Conservation (phyloP, 495 filamentous ascomycete genomes). For the Amorphotheca resinae region DNA sequence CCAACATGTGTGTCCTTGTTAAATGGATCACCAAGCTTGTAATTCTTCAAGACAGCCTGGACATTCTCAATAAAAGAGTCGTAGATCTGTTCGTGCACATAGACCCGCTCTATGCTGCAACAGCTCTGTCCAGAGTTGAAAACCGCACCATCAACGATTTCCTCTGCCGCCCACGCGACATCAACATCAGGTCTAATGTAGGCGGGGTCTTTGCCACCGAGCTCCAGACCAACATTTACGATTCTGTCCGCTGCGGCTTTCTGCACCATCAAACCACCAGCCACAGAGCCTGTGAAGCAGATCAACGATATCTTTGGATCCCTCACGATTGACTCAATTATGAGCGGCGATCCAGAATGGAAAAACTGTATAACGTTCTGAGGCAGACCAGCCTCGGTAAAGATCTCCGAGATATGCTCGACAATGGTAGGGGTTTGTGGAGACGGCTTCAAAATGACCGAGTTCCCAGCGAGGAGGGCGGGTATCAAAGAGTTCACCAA, state of each 20-base stretch:
- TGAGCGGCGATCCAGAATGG: slow-evolving; percentile 62
- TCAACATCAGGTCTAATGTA: slow-evolving; percentile 82
- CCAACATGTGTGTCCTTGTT: slow-evolving; percentile 71
- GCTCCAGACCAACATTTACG: slow-evolving; percentile 73
- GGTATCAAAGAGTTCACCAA: slow-evolving; percentile 84
- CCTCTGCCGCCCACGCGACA: slow-evolving; percentile 76
- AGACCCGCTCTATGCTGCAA: slow-evolving; percentile 85
- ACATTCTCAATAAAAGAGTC: slow-evolving; percentile 66
- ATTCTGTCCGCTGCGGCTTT: slow-evolving; percentile 67
- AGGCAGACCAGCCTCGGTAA: slow-evolving; percentile 65
- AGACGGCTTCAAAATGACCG: slow-evolving; percentile 84
- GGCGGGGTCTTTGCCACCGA: slow-evolving; percentile 88
- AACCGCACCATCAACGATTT: slow-evolving; percentile 85
- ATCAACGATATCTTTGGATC: slow-evolving; percentile 61
- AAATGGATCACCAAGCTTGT: slow-evolving; percentile 78
- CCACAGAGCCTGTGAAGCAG: slow-evolving; percentile 90
- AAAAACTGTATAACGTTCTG: slow-evolving; percentile 76
- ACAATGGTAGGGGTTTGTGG: slow-evolving; percentile 86
- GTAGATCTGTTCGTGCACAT: slow-evolving; percentile 76
- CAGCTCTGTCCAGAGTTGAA: slow-evolving; percentile 98
- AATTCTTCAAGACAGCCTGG: slow-evolving; percentile 71
- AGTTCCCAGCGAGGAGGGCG: slow-evolving; percentile 74
- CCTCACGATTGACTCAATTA: slow-evolving; percentile 61
- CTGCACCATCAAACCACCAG: slow-evolving; percentile 75
- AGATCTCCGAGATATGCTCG: slow-evolving; percentile 66